A percentile compares a stretch with the other conserved stretches of the same genome.
phyloP scores from a whole-genome alignment of 2,329 filamentous ascomycete species.

The Colletotrichum trifolii region DNA sequence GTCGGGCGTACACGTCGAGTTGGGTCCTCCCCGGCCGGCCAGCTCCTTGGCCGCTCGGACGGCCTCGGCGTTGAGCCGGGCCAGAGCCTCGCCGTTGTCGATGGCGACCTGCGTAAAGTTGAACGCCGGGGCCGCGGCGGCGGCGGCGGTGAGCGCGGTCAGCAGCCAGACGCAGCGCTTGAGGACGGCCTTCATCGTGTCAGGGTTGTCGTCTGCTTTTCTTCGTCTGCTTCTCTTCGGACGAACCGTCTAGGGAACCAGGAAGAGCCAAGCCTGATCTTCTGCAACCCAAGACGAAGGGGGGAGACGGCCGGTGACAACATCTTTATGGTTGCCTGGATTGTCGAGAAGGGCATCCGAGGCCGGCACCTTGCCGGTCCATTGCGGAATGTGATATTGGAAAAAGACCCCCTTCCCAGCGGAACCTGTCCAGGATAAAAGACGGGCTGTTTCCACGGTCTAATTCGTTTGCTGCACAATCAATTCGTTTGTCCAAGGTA shows the following conservation, averaged over 20 bases:
- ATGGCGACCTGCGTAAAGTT: constrained; percentile 21
- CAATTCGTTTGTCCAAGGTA: background rate
- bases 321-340: constrained; percentile 11
- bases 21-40: background rate
- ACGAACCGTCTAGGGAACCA: constrained; percentile 6
- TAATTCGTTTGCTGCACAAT: no score
- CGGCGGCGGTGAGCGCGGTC: background rate
- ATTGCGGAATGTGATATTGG: background rate
- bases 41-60: constrained; percentile 13
- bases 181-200: constrained; percentile 21
- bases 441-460: background rate
- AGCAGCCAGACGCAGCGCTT: constrained; percentile 22
- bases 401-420: background rate
- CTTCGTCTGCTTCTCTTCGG: background rate
- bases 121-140: constrained; percentile 1
- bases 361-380: background rate
- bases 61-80: constrained; percentile 7
- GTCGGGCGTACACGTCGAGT: constrained; percentile 16
- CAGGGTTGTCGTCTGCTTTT: background rate
- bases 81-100: constrained; percentile 19
- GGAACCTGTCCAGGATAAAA: background rate
- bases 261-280: background rate
- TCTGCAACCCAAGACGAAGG: background rate
- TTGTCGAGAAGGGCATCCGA: background rate
- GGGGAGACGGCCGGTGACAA: background rate